Evolutionary conservation across 768 basidiomycete genomes (phyloP), one percentile per base, ranked within the genome.

Genomic region (Lentinula detonsa): DNA sequence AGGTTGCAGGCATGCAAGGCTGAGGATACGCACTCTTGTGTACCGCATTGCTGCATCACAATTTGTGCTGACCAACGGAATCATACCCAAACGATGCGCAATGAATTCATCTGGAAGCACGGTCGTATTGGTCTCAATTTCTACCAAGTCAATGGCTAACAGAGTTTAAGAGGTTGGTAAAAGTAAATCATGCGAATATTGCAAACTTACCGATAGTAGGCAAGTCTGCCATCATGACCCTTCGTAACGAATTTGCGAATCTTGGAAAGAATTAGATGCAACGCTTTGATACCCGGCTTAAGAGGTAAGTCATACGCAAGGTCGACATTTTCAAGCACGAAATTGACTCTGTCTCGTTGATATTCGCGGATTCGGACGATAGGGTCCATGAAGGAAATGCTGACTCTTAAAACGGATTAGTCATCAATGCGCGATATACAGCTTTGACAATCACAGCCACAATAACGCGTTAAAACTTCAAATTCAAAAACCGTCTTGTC

Each of bases 41-140:
- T 88, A 88, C 63, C 87, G 81, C 72, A 98, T 90, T 21, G 85
- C 91, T 68, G 93, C 91, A 63, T 94, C 92, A 66, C 93, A 95
- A 65, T 91, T 91, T 42, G 85, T 78, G 73, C 93, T 95, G 55
- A 88, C 79, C 23, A 99, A 78, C 7, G 97, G 97, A 33, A 99
- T 81, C 85, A 97, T 90, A 23, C 97, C 97, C 34, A 99, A 79
- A 55, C 97, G 85, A 73, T 99, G 97, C 0, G 95, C 93, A 63
- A 99, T 90, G 76, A 95, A 97, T 76, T 99, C 97, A 74, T 99
- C 97, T 2, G 95, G 93, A 21, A 99, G 76, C 3, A 97, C 95
- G 1, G 92, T 87, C 4, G 93, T 94, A 72, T 99, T 99, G 59
- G 82, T 83, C 62, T 89, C 84, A 64, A 98, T 90, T 73, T 94